These are phyloP conservation scores for Arctostaphylos glauca DNA, from an alignment of 148 eudicot species.

Conservation along the genomic window DNA sequence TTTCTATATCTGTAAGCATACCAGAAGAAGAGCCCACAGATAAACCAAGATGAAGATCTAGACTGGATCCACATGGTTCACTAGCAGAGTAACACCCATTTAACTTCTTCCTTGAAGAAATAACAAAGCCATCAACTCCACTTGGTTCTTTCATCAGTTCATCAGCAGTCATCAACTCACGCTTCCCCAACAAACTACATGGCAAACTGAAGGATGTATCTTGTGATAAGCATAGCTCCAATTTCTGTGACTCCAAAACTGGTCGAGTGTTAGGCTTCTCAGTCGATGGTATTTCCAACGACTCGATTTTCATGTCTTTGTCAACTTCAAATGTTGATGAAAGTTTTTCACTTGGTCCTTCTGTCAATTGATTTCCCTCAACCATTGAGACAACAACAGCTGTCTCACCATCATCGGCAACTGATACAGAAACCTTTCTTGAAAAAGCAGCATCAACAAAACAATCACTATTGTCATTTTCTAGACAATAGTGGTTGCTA, in stretches of 20 bases:
- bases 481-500: constrained; percentile 28
- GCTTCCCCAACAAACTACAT: constrained; percentile 8
- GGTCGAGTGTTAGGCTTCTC: constrained; percentile 24
- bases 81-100: constrained; percentile 21
- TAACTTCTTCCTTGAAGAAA: constrained; percentile 26
- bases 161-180: constrained; percentile 26
- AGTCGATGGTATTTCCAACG: constrained; percentile 23
- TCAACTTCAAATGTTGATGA: constrained; percentile 22
- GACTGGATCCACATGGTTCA: constrained; percentile 34
- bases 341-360: constrained; percentile 28
- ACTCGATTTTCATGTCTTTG: constrained; percentile 25
- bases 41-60: constrained; percentile 31
- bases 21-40: constrained; percentile 38
- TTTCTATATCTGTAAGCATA: constrained; percentile 19
- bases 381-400: constrained; percentile 85
- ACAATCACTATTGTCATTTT: constrained; percentile 26
- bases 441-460: constrained; percentile 44
- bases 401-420: constrained; percentile 98
- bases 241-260: constrained; percentile 22
- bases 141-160: constrained; percentile 17
- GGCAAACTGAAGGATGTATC: constrained; percentile 20
- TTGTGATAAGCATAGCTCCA: constrained; percentile 18
- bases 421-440: constrained; percentile 68
- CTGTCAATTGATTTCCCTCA: constrained; percentile 35
- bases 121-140: constrained; percentile 9